These are phyloP conservation scores for Gaeumannomyces tritici DNA, from an alignment of 2,329 filamentous ascomycete genomes.

Conservation along the genomic window DNA sequence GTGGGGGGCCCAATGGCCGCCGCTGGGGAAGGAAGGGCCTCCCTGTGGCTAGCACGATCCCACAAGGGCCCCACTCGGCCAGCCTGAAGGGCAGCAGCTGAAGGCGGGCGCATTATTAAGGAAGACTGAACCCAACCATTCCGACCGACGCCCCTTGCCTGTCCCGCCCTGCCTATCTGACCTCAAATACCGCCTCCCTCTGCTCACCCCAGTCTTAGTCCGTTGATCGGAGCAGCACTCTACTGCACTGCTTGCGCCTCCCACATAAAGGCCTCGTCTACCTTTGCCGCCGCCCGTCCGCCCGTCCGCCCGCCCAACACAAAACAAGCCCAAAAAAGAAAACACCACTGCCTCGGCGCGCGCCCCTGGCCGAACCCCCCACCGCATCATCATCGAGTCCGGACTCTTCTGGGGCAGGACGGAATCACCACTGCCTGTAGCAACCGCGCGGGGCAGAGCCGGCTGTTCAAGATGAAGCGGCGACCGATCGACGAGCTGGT, in stretches of 20 bases:
- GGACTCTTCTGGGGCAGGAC: background rate
- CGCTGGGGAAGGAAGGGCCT: background rate
- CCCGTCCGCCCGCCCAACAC: no score
- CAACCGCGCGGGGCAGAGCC: background rate
- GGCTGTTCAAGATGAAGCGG: constrained; percentile 52
- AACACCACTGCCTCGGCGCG: background rate
- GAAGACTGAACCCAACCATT: background rate
- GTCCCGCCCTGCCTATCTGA: background rate
- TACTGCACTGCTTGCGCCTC: background rate
- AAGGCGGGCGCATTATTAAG: background rate
- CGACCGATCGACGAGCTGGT: constrained; percentile 62
- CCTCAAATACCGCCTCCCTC: background rate
- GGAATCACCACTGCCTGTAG: background rate
- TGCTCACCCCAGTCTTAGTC: background rate
- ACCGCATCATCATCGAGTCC: background rate
- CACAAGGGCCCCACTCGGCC: background rate
- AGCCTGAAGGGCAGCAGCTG: background rate
- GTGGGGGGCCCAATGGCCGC: no score
- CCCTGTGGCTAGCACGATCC: background rate
- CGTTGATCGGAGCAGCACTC: background rate
- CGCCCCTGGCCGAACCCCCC: background rate
- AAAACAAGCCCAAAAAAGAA: no score
- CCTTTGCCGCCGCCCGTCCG: no score
- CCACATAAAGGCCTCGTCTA: background rate
- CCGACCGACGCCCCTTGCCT: background rate